Base-by-base conservation (phyloP, 2,329 filamentous ascomycete genomes). In the Aspergillus pseudotamarii region DNA sequence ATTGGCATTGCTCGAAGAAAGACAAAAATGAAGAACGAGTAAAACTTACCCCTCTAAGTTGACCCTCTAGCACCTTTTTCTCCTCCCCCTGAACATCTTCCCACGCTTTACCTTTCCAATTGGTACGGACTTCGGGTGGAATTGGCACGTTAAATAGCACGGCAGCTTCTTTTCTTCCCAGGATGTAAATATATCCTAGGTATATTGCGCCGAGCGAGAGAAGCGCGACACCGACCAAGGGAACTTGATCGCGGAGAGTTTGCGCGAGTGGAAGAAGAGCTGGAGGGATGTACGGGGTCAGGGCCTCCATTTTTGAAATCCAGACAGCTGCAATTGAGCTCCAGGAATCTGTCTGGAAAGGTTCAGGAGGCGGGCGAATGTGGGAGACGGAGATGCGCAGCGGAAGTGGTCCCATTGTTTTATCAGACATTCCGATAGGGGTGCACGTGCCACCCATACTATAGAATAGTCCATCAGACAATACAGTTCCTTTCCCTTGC, bases 101-200 rank as follows among this genome's bases (percentile, higher is more conserved):
- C 78, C 79, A 80, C 14, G 72, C 71, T 60, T 69, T 72, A 1
- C 74, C 75, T 0, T 65, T 55, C 68, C 72, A 73, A 50, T 73
- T 68, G 1, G 73, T 63, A 30, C 72, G 72, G 38, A 80, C 64
- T 53, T 80, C 77, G 1, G 69, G 60, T 0, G 79, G 79, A 8
- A 78, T 58, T 4, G 78, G 75, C 1, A 80, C 75, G 56, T 76
- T 76, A 67, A 80, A 80, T 2, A 70, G 57, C 41, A 79, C 73
- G 3, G 78, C 71, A 3, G 72, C 70, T 65, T 80, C 78, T 58
- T 66, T 71, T 26, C 68, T 65, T 54, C 70, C 64, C 28, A 69
- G 63, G 45, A 75, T 28, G 64, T 74, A 78, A 50, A 72, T 59
- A 60, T 75, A 77, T 63, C 73, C 73, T 50, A 73, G 67, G 65